A percentile compares a stretch with the other conserved stretches of the same genome.
These are phyloP conservation scores for Populus tomentosa DNA, from an alignment of 441 rosid species.

Conservation along the genomic window DNA sequence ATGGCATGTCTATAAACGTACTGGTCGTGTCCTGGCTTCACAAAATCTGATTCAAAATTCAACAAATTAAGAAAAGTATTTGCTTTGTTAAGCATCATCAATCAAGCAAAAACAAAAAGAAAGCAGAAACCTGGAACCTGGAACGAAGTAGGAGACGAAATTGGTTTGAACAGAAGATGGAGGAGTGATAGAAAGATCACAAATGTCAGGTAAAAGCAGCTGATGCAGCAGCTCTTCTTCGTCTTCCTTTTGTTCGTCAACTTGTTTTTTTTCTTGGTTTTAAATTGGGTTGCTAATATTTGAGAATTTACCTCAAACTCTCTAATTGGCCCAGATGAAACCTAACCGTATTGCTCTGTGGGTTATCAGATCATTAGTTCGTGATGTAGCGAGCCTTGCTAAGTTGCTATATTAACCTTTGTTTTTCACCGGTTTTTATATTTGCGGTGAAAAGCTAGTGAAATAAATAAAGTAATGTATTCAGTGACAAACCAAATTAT, in stretches of 20 bases:
- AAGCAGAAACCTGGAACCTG: constrained; percentile 63
- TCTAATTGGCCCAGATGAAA: no score
- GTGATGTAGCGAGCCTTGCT: no score
- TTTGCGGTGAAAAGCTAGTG: no score
- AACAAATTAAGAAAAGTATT: background rate
- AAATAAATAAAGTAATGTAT: no score
- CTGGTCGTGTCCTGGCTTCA: constrained; percentile 76
- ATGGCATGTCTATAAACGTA: constrained; percentile 82
- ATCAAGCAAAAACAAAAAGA: background rate
- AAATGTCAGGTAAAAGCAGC: constrained; percentile 48
- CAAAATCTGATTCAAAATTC: constrained; percentile 51
- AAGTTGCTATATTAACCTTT: no score
- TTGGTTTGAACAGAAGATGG: constrained; percentile 67
- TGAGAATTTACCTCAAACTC: no score
- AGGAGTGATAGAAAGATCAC: constrained; percentile 55
- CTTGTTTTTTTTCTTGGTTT: constrained; percentile 13
- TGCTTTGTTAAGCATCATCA: background rate
- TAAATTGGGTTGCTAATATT: background rate
- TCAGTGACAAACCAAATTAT: no score
- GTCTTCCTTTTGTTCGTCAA: background rate
- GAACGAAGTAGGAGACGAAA: constrained; percentile 65
- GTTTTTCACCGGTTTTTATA: no score
- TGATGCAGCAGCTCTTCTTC: constrained; percentile 52
- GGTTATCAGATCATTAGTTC: no score
- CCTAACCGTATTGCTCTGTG: no score